Conservation (phyloP, 768 basidiomycete genomes). For the Rhodosporidiobolus odoratus region DNA sequence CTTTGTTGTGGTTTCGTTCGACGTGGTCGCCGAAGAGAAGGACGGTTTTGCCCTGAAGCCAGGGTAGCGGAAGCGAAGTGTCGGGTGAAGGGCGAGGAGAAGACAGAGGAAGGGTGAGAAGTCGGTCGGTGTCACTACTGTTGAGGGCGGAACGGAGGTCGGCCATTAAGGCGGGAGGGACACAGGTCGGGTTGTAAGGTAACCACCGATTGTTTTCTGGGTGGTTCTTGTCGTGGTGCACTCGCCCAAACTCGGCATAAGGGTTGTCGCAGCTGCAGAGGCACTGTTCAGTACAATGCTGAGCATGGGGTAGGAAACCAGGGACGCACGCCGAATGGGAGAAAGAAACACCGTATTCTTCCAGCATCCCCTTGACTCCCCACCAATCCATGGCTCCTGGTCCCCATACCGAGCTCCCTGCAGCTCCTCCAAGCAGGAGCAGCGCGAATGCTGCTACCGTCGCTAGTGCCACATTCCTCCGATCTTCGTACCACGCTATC, state of each 20-base stretch:
- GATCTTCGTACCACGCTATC: neutral
- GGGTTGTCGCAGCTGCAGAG: slow-evolving; percentile 26
- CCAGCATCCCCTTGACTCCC: slow-evolving; percentile 5
- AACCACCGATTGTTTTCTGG: slow-evolving; percentile 26
- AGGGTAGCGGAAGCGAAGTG: slow-evolving; percentile 14
- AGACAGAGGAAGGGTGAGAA: slow-evolving; percentile 8
- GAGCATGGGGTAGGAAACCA: too few species aligned
- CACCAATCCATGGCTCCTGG: neutral
- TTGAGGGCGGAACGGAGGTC: slow-evolving; percentile 11
- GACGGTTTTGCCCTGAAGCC: slow-evolving; percentile 31
- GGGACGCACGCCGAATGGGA: neutral
- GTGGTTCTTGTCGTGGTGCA: neutral
- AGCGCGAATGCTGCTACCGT: neutral
- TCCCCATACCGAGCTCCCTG: neutral
- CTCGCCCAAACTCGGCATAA: slow-evolving; percentile 24
- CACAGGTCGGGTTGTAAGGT: slow-evolving; percentile 24
- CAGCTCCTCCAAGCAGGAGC: slow-evolving; percentile 2
- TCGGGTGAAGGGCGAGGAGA: neutral
- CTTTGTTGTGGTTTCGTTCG: slow-evolving; percentile 32
- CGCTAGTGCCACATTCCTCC: neutral
- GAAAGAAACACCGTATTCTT: neutral
- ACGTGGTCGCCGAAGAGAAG: slow-evolving; percentile 37
- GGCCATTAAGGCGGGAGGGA: slow-evolving; percentile 23
- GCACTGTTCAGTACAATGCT: neutral
- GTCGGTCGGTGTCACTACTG: neutral